Base-by-base conservation (phyloP, 2,329 filamentous ascomycete species). In the Verticillium isaacii region DNA sequence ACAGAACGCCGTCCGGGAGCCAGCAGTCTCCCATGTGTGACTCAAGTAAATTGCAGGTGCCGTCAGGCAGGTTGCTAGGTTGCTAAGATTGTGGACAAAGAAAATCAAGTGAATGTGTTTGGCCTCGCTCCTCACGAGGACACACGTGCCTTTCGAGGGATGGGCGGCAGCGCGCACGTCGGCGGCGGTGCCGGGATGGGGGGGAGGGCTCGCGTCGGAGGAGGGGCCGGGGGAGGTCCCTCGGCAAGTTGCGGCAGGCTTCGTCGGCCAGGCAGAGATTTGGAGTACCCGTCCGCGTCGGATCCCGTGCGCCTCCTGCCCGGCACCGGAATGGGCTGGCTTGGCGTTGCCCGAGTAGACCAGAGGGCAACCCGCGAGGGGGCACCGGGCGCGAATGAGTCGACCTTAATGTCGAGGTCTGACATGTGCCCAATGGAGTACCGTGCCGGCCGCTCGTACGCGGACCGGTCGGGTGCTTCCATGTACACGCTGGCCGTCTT, bases 101-200 rank as follows among this genome's bases (percentile, higher is more conserved):
- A 25, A 52, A 52, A 14, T 52, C 6, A 9, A 23, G 19, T 23
- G 19, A 23, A 52, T 36, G 34, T 36, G 34, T 36, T 14, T 25
- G 45, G 45, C n/a, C 11, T n/a, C 19, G 17, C 39, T 52, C 12
- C 19, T 52, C 45, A 52, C 19, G 45, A 52, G 9, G 45, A n/a
- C 11, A 52, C 45, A 29, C 45, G 45, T 25, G 19, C 32, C 37
- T 58, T 83, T 15, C 75, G 80, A 6, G 82, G 82, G 54, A 85
- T 75, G 0, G 83, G 83, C 23, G 83, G 83, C n/a, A 86, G 74
- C 6, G 83, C 82, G 65, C 79, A 79, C 5, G 75, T 83, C 19
- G 83, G 83, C 7, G 83, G 83, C 5, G 83, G 83, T 14, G 76
- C 79, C 5, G 82, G 83, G 45, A 85, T 76, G 0, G 84, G 83